phyloP scores from a whole-genome alignment of 306 rosid species.

The Datisca glomerata region DNA sequence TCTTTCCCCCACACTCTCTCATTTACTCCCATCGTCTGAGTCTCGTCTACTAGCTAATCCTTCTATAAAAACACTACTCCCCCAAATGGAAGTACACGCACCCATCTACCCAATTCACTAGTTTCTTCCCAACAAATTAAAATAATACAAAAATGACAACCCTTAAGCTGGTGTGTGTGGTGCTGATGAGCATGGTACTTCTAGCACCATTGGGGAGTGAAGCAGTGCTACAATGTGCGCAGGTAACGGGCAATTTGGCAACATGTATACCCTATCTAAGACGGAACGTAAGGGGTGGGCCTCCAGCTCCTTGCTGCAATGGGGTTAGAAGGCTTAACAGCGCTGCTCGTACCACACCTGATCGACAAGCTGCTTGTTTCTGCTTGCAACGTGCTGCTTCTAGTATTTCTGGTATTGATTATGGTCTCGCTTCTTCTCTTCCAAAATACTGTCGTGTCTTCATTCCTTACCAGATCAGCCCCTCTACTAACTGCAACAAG shows the following conservation, averaged over 20 bases:
- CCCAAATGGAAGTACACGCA: no score
- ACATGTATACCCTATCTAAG: not conserved
- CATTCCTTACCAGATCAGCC: slow-evolving; percentile 6
- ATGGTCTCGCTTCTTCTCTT: not conserved
- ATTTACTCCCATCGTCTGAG: no score
- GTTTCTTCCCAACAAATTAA: no score
- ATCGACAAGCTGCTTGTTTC: not conserved
- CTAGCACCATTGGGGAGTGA: slow-evolving; percentile 26
- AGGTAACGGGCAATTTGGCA: slow-evolving; percentile 2
- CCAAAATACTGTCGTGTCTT: not conserved
- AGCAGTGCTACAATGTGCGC: slow-evolving; percentile 30
- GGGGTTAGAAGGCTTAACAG: not conserved
- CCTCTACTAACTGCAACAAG: slow-evolving; percentile 1
- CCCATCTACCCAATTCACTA: no score
- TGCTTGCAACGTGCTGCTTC: not conserved
- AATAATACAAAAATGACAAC: slow-evolving; percentile 18
- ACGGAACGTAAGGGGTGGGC: not conserved
- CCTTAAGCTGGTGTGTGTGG: slow-evolving; percentile 15
- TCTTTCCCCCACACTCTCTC: no score
- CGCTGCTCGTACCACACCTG: not conserved
- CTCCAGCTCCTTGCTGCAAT: not conserved
- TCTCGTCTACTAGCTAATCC: no score
- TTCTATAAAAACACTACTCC: no score
- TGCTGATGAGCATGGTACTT: slow-evolving; percentile 21
- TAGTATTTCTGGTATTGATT: not conserved